Evolutionary conservation across 2,329 filamentous ascomycete species (phyloP), one percentile per base, ranked within the genome.

Genomic region (Fusarium sp.): DNA sequence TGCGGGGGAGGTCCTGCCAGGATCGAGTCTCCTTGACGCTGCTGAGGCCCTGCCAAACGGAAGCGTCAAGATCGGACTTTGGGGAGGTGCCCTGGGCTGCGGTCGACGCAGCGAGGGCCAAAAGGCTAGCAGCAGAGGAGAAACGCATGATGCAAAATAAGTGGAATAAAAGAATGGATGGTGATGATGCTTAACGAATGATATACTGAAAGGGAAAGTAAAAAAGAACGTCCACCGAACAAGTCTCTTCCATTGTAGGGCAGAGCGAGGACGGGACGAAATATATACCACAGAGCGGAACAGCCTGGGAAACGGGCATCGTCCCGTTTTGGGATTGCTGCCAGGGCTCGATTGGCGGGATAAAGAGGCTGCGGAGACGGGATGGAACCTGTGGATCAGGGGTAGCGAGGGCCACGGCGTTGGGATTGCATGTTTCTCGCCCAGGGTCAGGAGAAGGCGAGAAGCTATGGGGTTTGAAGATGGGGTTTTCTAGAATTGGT

Each of bases 61-160:
- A 77, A 42, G 70, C 74, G 59, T 80, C 78, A n/a, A 80, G 74
- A 58, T 81, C 78, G 2, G 76, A 76, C 16, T 74, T 63, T 45
- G 77, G 57, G 14, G 76, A 75, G 40, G 77, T 61, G 59, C 59
- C 50, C 22, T 74, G 65, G 57, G 76, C 78, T 47, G 69, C 67
- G 58, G 75, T 69, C 25, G 74, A 77, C 45, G 78, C 65, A 62
- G 78, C 76, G 47, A 80, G 45, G 22, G 78, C 69, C 59, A 76
- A 63, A 20, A 79, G 20, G 20, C 70, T 42, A 9, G 73, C 59
- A 47, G 71, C 68, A 27, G 76, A 60, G 29, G 74, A 67, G 68
- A 79, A 76, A 65, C 73, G 79, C 79, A 80, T 80, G 40, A 18
- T 74, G 65, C 57, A 42, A 11, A 40, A 50, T 45, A 31, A 59